Evolutionary conservation across 441 rosid genomes (phyloP), one percentile per base, ranked within the genome.

Genomic region (Croton setiger): DNA sequence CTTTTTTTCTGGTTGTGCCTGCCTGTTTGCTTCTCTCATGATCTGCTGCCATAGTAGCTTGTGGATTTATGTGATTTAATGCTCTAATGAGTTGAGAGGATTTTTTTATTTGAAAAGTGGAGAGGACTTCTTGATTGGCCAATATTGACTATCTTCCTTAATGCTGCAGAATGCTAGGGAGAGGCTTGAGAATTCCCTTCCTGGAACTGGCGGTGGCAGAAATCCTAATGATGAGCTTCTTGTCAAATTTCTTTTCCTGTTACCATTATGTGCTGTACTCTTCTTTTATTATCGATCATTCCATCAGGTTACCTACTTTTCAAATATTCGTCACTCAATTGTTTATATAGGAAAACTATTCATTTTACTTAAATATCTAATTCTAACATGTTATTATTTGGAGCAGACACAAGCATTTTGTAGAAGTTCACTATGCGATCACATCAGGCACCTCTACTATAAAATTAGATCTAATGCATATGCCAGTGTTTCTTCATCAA

Each of bases 161-260:
- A 63, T 79, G 66, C 33, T 76, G 81, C 85, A 94, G 98, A 82
- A 78, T 73, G 82, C 82, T 67, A 84, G 99, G 80, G 86, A 74
- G 63, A 75, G 74, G 65, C 98, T 94, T 67, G 83, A 78, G 59
- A 97, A 86, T 72, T 75, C 93, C 76, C 98, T 90, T 82, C 97
- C 98, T 74, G 98, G 98, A 80, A 94, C 97, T 67, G 86, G 83
- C 75, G 92, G 92, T 80, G 98, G 98, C 48, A 81, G 80, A 72
- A 87, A 85, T 72, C 98, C 95, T 35, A 79, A 81, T 20, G 88
- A 86, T 75, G 88, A 84, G 58, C 74, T 88, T 67, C 68, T 86
- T 1, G 89, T 90, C 79, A 94, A 85, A 80, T 65, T 87, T 73
- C 96, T 94, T 60, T 85, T 83, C 80, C 66, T 92, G 63, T 74